A percentile compares a stretch with the other conserved stretches of the same genome.
Conservation (phyloP, 345 rosid genomes). For the Bruguiera sexangula region DNA sequence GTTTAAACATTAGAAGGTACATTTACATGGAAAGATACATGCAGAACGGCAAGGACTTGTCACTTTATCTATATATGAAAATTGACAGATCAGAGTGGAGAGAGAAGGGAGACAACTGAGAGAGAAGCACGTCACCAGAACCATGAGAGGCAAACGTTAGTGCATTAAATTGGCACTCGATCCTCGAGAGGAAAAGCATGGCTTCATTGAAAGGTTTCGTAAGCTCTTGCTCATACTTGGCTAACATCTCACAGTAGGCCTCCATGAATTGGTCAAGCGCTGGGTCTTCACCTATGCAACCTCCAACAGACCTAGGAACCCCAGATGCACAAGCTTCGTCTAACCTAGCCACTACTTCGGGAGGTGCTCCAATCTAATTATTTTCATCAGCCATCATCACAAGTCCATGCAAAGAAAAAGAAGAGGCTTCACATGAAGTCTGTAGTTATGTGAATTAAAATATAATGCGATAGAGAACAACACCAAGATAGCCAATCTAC, state of each 20-base stretch:
- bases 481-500: no score
- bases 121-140: conserved; percentile 44
- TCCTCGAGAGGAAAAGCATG: conserved; percentile 73
- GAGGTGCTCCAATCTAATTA: conserved; percentile 89
- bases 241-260: conserved; percentile 98
- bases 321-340: conserved; percentile 80
- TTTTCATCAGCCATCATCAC: not conserved
- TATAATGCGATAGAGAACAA: no score
- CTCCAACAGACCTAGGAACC: conserved; percentile 32
- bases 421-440: conserved; percentile 12
- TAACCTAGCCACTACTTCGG: conserved; percentile 72
- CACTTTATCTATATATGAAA: no score
- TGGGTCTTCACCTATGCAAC: conserved; percentile 80
- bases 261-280: conserved; percentile 99
- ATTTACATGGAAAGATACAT: no score
- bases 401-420: not conserved
- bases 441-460: not conserved
- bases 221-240: conserved; percentile 90
- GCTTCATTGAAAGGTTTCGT: conserved; percentile 96
- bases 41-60: no score
- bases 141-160: conserved; percentile 52
- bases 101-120: conserved; percentile 11
- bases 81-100: no score
- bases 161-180: conserved; percentile 85
- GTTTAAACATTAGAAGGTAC: no score